Evolutionary conservation across 495 filamentous ascomycete species (phyloP).

Genomic region (Lophiotrema nucula): DNA sequence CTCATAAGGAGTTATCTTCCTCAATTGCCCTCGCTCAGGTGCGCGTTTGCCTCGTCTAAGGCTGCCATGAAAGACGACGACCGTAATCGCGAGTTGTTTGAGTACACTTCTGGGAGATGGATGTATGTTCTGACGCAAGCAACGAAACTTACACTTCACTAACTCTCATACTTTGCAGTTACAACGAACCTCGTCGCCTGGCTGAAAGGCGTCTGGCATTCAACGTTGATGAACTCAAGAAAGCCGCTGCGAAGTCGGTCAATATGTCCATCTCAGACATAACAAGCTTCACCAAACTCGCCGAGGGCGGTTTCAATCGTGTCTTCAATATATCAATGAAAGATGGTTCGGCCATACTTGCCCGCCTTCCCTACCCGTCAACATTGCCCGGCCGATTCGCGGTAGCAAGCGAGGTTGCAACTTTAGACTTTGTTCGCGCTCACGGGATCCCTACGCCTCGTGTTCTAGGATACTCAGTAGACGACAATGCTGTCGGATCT

Average conservation of each 20-base stretch:
- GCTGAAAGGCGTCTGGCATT: constrained; percentile 15
- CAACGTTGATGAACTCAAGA: constrained; percentile 21
- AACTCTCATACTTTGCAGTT: constrained; percentile 10
- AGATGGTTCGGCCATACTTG: constrained; percentile 19
- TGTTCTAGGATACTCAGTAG: constrained; percentile 18
- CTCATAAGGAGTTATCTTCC: constrained; percentile 4
- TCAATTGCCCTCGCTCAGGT: constrained; percentile 2
- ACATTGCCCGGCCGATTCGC: constrained; percentile 37
- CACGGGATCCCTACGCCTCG: constrained; percentile 39
- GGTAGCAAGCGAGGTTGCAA: constrained; percentile 51
- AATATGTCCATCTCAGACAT: constrained; percentile 17
- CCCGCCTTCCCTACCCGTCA: constrained; percentile 19
- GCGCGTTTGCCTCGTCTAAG: constrained; percentile 5
- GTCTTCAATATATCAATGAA: constrained; percentile 21
- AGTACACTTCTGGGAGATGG: constrained; percentile 30
- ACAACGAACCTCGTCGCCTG: constrained; percentile 16
- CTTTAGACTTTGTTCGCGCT: constrained; percentile 44
- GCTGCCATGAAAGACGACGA: constrained; percentile 6
- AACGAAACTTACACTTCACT: not conserved
- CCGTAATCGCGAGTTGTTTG: constrained; percentile 14
- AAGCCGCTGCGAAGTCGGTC: constrained; percentile 16
- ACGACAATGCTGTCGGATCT: constrained; percentile 20
- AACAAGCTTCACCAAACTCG: constrained; percentile 17
- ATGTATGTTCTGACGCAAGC: constrained; percentile 13
- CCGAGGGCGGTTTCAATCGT: constrained; percentile 26